These are phyloP conservation scores for Knufia petricola DNA, from an alignment of 2,329 filamentous ascomycete species.

Conservation along the genomic window DNA sequence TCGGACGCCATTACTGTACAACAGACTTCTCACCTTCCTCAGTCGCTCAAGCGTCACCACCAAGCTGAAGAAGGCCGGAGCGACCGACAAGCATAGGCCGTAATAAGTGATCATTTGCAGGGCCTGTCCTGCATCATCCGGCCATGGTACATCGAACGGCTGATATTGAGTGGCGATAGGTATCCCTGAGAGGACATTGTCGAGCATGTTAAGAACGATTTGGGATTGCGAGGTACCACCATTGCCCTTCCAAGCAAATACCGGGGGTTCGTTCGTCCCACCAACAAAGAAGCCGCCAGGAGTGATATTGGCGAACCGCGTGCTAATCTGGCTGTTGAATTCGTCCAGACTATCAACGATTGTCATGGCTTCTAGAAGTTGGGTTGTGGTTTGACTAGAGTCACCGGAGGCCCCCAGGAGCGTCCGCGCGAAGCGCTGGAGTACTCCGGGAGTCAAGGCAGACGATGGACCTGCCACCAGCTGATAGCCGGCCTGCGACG, in stretches of 20 bases:
- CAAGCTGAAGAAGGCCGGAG: conserved; percentile 76
- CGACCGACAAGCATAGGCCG: conserved; percentile 65
- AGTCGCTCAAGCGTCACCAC: conserved; percentile 81
- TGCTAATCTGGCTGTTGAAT: conserved; percentile 57
- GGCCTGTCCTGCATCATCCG: conserved; percentile 58
- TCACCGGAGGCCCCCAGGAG: conserved; percentile 25
- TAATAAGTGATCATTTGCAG: conserved; percentile 76
- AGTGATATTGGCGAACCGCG: conserved; percentile 56
- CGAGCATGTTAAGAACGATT: conserved; percentile 53
- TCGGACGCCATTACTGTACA: conserved; percentile 86
- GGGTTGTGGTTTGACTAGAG: conserved; percentile 24
- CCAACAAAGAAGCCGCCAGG: conserved; percentile 75
- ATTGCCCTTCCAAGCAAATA: conserved; percentile 63
- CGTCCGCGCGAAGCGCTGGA: conserved; percentile 24
- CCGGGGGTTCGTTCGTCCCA: conserved; percentile 49
- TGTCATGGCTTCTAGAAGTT: conserved; percentile 34
- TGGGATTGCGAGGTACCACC: conserved; percentile 44
- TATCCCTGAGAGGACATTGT: conserved; percentile 57
- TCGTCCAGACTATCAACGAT: conserved; percentile 55
- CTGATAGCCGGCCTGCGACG: conserved; percentile 25
- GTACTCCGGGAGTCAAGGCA: conserved; percentile 22
- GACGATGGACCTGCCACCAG: conserved; percentile 31
- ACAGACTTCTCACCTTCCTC: conserved; percentile 67
- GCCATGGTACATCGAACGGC: conserved; percentile 65
- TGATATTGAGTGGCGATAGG: conserved; percentile 64